Evolutionary conservation across 208 protist species (phyloP).

Genomic region (Wallacemonas collosoma): DNA sequence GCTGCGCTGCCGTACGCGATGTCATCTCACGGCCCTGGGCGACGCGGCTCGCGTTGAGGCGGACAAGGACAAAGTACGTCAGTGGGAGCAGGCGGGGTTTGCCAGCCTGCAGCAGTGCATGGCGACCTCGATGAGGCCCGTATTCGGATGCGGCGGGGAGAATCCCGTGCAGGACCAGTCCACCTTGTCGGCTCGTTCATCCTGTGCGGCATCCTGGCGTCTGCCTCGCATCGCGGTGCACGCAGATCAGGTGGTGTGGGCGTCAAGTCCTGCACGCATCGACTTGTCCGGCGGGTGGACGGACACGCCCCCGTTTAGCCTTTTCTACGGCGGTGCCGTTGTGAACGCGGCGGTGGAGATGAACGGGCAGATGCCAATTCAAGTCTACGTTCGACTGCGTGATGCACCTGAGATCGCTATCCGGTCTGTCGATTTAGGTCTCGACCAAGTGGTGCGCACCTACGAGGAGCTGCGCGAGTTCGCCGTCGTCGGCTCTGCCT

Average conservation of each 20-base stretch:
- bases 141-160: not conserved
- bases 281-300: conserved; percentile 70
- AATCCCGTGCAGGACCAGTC: not conserved
- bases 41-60: too few relatives aligned
- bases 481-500: conserved; percentile 39
- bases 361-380: conserved; percentile 53
- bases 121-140: not conserved
- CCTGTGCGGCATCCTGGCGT: not conserved
- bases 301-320: conserved; percentile 65
- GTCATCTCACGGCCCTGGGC: too few relatives aligned
- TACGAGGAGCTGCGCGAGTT: conserved; percentile 53
- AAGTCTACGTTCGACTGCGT: conserved; percentile 44
- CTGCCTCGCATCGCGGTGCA: conserved; percentile 30
- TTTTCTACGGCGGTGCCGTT: conserved; percentile 52
- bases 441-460: conserved; percentile 21
- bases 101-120: conserved; percentile 1
- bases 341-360: conserved; percentile 65
- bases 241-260: conserved; percentile 54
- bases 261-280: conserved; percentile 48
- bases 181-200: not conserved
- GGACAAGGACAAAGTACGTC: not conserved
- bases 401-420: conserved; percentile 28
- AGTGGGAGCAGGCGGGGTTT: conserved; percentile 7
- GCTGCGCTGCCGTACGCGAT: not conserved
- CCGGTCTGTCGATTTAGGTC: conserved; percentile 47